Base-by-base conservation (phyloP, 306 rosid species). In the Styphnolobium japonicum region DNA sequence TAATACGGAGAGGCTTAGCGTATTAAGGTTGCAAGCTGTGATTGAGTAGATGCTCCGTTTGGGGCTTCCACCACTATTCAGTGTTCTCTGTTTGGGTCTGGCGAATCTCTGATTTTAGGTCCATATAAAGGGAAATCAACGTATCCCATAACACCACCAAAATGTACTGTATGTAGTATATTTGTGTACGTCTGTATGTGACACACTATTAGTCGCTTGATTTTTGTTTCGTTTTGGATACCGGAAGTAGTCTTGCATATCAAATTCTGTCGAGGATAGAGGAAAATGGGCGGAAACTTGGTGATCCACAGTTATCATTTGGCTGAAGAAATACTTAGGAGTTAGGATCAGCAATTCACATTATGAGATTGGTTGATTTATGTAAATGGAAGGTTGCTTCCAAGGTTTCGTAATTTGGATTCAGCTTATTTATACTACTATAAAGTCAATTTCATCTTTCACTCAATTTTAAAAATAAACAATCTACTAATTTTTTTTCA, bases 51-150 rank as follows among this genome's bases (percentile, higher is more conserved):
- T 66, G 37, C 55, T 61, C 18, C 46, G 4, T 62, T 40, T 25
- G 80, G 60, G 49, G 80, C 74, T 68, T 61, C 63, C 45, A 2
- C 63, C 60, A 36, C 55, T 31, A 25, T 71, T 14, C 69, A 40
- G 48, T 23, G 55, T 62, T 60, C 37, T 68, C 57, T 37, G 55
- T 18, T 25, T 8, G 49, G 67, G 45, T 21, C n/a, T 34, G 46
- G 53, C 43, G 52, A 48, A 60, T 73, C 75, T 33, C 51, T 78
- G 29, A 73, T 73, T 40, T 67, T 39, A 27, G 40, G 67, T 22
- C 78, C 53, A 21, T 74, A 58, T 68, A 51, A 21, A 58, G 66
- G 48, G 56, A 68, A 65, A 57, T 56, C 33, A 6, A 60, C 31
- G 56, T 29, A 36, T 62, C 53, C 49, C 34, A 4, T 66, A 23